A percentile compares a stretch with the other conserved stretches of the same genome.
These are phyloP conservation scores for Carex kokanica DNA, from an alignment of 176 grass and related monocot species.

Conservation along the genomic window DNA sequence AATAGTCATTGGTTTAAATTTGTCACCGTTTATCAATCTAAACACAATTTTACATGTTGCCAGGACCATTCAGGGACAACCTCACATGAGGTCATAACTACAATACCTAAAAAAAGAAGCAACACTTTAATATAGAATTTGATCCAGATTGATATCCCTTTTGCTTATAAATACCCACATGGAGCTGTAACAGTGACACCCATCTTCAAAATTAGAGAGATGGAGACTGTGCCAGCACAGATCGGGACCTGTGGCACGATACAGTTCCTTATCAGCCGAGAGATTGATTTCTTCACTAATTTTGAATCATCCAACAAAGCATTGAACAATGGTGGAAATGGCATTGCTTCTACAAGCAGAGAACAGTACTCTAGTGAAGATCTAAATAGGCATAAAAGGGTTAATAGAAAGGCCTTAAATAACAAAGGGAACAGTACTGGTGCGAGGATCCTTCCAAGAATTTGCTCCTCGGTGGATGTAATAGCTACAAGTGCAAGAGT, in stretches of 20 bases:
- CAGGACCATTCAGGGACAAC: background rate
- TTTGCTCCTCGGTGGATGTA: conserved; percentile 5
- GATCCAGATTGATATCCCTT: background rate
- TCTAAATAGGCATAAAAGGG: background rate
- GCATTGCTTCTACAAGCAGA: background rate
- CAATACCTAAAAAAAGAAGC: background rate
- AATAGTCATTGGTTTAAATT: background rate
- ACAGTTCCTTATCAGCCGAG: background rate
- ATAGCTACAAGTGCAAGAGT: background rate
- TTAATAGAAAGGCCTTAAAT: background rate
- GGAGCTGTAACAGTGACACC: background rate
- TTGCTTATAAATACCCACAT: background rate
- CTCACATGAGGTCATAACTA: background rate
- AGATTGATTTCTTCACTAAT: background rate
- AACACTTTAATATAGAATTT: background rate
- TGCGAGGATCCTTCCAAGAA: background rate
- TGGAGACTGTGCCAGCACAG: background rate
- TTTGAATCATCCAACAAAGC: background rate
- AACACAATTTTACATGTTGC: background rate
- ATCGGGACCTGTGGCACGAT: background rate
- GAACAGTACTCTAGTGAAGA: background rate
- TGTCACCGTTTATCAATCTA: background rate
- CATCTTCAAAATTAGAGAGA: background rate
- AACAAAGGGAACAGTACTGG: background rate
- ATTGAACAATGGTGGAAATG: background rate